Evolutionary conservation across 2,329 filamentous ascomycete genomes (phyloP), one percentile per base, ranked within the genome.

Genomic region (Fonsecaea monophora): DNA sequence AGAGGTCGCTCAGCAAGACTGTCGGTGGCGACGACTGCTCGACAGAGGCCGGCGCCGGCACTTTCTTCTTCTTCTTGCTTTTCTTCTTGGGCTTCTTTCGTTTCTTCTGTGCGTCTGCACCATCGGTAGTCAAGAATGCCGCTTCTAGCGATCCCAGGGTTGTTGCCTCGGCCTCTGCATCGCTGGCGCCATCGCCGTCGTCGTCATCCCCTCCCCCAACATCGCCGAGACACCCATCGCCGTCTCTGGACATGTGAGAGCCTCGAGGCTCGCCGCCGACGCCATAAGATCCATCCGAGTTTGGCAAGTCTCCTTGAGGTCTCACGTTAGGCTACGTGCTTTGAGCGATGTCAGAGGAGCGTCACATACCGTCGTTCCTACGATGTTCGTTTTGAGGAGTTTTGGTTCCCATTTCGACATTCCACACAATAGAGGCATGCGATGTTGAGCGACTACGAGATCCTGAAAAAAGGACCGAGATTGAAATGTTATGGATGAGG

Each of bases 11-110:
- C 9, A 85, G 73, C 13, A 79, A 77, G 30, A 83, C 75, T n/a
- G 81, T 77, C 9, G 83, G 83, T 37, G 83, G 83, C 21, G 73
- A 78, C 7, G 80, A 79, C 69, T 85, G 83, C 65, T 78, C 73
- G 13, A 45, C 4, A 38, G 38, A 62, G 13, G 55, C 42, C 70
- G 77, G 13, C 9, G 37, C 30, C 37, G 53, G 8, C 13, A 8
- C n/a, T 4, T 50, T 42, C 45, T 48, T 79, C 75, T 79, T 79
- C 73, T 78, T 80, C 67, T 77, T 78, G 62, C 76, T 77, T 73
- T 80, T 82, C 72, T 78, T 81, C 75, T 83, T 85, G 62, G 80
- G 77, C 72, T 81, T 83, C 73, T 81, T 80, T 59, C 81, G 75
- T 70, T 77, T 77, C 62, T 59, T 69, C 37, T 56, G 61, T 71